A percentile compares a stretch with the other conserved stretches of the same genome.
These are phyloP conservation scores for Filobasidium wieringae DNA, from an alignment of 768 basidiomycete species.

Conservation along the genomic window DNA sequence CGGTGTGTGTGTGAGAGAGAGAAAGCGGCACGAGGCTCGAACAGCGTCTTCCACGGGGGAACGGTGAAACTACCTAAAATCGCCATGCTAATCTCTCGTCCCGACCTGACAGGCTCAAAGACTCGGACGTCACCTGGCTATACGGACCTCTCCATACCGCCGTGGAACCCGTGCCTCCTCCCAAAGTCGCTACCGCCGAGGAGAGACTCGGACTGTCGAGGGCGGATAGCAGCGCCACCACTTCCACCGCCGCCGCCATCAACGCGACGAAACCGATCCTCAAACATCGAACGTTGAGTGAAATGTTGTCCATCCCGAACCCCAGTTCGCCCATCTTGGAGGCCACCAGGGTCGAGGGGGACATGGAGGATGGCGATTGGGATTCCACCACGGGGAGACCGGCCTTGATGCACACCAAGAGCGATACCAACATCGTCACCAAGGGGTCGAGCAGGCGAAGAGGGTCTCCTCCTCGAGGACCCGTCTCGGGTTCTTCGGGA, in stretches of 20 bases:
- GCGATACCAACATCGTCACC: conserved; percentile 63
- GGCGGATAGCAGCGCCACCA: conserved; percentile 5
- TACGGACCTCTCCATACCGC: conserved; percentile 94
- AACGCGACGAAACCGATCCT: conserved; percentile 64
- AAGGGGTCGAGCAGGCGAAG: conserved; percentile 44
- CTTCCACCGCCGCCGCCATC: not conserved
- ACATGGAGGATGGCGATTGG: conserved; percentile 39
- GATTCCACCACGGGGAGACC: conserved; percentile 44
- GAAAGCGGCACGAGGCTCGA: not conserved
- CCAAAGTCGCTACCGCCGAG: conserved; percentile 46
- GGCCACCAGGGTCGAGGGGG: conserved; percentile 17
- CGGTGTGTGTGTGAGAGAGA: too few species aligned
- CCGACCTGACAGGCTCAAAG: conserved; percentile 69
- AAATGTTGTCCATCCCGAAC: conserved; percentile 69
- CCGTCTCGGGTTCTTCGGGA: conserved; percentile 39
- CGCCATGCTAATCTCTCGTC: not conserved
- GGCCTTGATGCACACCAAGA: conserved; percentile 65
- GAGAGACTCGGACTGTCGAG: conserved; percentile 48
- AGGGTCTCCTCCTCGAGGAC: conserved; percentile 57
- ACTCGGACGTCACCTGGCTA: conserved; percentile 97
- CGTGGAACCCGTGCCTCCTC: conserved; percentile 65
- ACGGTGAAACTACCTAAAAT: not conserved
- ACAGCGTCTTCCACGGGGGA: not conserved
- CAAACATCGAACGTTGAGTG: conserved; percentile 83
- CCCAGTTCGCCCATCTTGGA: conserved; percentile 55